Base-by-base conservation (phyloP, 306 rosid genomes). In the Pyrus betulifolia region DNA sequence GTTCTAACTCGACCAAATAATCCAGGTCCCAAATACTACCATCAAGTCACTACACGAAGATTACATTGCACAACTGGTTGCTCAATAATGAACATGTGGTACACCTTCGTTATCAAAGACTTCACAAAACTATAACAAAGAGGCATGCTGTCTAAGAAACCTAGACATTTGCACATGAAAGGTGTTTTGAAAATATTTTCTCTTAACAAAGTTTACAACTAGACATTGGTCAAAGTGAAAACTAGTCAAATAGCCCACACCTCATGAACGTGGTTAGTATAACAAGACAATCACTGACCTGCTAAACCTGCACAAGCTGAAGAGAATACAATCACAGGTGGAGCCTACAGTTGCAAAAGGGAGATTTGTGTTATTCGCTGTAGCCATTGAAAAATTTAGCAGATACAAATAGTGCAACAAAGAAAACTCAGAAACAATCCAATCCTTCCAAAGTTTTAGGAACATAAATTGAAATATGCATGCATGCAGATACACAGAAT, bases 281-380 rank as follows among this genome's bases (percentile, higher is more conserved):
- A 55, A 52, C 18, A 54, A 42, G 27, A 70, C 14, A 80, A 54
- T 79, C 21, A 57, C 77, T 74, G 33, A 91, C 97, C 97, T 84
- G 96, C 88, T 77, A 91, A 77, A 75, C 97, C 97, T 19, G 98
- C 98, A 74, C 93, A 94, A 74, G 91, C 90, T 25, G 97, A 94
- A 83, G 98, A 94, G 84, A 91, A 90, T 73, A 94, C 85, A 35
- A 91, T 82, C 87, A 94, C 97, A 14, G 98, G 98, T 1, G 98
- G 98, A 74, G 98, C 88, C 97, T 94, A 91, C 86, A 89, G 71
- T 70, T 82, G 58, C 55, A 66, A 28, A 45, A 64, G 19, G 49
- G 8, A 62, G 75, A 73, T 25, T 60, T 40, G 44, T 23, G 77
- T 73, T 38, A 72, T 35, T 58, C 67, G 25, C 28, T 13, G 6